Percentiles rank a stretch among this genome's conserved stretches.
Evolutionary conservation across 2,329 filamentous ascomycete species (phyloP).

Genomic region (Pezicula radicicola): DNA sequence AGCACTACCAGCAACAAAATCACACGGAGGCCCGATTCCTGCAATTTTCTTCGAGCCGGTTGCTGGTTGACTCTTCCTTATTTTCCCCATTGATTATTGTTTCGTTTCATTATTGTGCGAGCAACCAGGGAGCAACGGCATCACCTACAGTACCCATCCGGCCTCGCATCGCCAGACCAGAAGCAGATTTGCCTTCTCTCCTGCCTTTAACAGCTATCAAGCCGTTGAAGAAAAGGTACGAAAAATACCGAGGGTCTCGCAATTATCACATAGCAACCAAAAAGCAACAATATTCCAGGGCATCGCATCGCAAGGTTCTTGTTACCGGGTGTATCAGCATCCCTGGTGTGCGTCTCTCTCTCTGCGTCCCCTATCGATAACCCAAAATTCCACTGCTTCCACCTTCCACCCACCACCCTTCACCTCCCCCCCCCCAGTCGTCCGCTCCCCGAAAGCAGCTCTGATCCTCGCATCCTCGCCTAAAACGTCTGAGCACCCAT

Average conservation of each 20-base stretch:
- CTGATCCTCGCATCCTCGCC: background rate
- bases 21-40: background rate
- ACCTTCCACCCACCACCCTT: too few relatives aligned
- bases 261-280: too few relatives aligned
- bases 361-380: background rate
- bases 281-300: background rate
- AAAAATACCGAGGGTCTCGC: too few relatives aligned
- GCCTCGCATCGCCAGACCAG: too few relatives aligned
- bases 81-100: background rate
- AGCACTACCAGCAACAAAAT: background rate
- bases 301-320: background rate
- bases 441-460: background rate
- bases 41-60: background rate
- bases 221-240: too few relatives aligned
- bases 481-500: background rate
- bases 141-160: too few relatives aligned
- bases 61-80: background rate
- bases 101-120: slow-evolving; percentile 1
- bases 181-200: too few relatives aligned
- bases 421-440: too few relatives aligned
- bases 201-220: too few relatives aligned
- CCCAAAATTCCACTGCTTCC: background rate
- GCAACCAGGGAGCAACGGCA: background rate
- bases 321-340: background rate
- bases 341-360: background rate